Evolutionary conservation across 2,329 filamentous ascomycete genomes (phyloP).

Genomic region (Fusarium sp.): DNA sequence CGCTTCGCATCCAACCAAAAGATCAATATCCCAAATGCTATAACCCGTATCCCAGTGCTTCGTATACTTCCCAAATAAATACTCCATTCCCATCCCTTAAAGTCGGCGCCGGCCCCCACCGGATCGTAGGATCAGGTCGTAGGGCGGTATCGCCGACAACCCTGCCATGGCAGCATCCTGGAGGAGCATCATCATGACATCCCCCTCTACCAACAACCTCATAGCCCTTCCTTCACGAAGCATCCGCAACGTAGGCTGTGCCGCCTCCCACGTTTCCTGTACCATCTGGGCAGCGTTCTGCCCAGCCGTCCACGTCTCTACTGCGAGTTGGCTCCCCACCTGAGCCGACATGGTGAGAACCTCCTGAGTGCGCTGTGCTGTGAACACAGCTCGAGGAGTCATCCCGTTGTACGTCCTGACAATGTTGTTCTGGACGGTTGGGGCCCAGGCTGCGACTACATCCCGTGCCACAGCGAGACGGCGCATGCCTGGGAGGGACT

Average conservation of each 20-base stretch:
- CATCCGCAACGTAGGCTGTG: background rate
- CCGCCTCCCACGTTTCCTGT: constrained; percentile 11
- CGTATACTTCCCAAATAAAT: background rate
- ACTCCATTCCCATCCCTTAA: background rate
- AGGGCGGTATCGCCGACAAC: constrained; percentile 17
- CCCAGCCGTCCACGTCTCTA: constrained; percentile 10
- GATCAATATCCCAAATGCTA: background rate
- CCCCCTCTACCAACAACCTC: background rate
- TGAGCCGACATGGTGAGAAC: constrained; percentile 4
- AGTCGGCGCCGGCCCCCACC: background rate
- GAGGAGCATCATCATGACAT: background rate
- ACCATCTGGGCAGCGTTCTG: background rate
- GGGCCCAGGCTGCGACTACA: background rate
- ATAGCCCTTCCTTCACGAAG: background rate
- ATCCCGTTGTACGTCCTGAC: constrained; percentile 18
- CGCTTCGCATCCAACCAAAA: background rate
- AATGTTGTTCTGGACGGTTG: constrained; percentile 1
- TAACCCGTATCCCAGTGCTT: background rate
- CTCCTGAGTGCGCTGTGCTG: constrained; percentile 5
- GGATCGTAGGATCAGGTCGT: constrained; percentile 3
- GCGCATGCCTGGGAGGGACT: background rate
- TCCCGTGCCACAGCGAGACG: background rate
- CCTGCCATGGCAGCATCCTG: background rate
- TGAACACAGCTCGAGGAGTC: background rate
- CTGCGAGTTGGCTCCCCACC: constrained; percentile 2